Evolutionary conservation across 1,139 yeast genomes (phyloP), one percentile per base, ranked within the genome.

Genomic region (Arxiozyma bovina): DNA sequence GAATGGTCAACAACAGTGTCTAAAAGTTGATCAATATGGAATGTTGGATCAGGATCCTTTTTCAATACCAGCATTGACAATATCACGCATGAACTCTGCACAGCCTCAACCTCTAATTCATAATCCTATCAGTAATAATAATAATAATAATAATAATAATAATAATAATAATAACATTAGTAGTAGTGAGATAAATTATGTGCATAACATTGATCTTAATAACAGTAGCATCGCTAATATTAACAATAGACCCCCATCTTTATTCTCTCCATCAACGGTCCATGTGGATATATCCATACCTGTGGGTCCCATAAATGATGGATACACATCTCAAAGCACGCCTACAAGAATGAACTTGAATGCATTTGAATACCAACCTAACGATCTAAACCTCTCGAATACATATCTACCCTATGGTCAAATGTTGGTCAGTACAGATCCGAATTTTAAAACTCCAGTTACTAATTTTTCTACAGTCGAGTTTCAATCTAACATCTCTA

Each of bases 11-110:
- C 74, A 73, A 34, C 56, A 73, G 22, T 62, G 66, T 40, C 66
- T 68, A 20, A 72, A 63, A 50, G 74, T 73, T 1, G 51, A 66
- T 20, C 65, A 73, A 54, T 72, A 76, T 43, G 73, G 76, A 7
- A 52, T 61, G 7, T 62, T 72, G n/a, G 73, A 74, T 59, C 70
- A 73, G 12, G 71, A 70, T 45, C 70, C 74, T 3, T 55, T 48
- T 15, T 21, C 22, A 38, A 8, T 11, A 17, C 34, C 30, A 21
- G 9, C 38, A 1, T 30, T 46, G 18, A 30, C 15, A 5, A 23
- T 34, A 34, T 12, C 42, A 20, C 42, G n/a, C 34, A 46, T 46
- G 49, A 46, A 34, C n/a, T 12, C 25, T 23, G 17, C 38, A 23
- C 20, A 21, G 20, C 6, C 41, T 30, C 34, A 30, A 30, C 34